phyloP scores from a whole-genome alignment of 2,329 filamentous ascomycete genomes.

The Talaromyces sp. region DNA sequence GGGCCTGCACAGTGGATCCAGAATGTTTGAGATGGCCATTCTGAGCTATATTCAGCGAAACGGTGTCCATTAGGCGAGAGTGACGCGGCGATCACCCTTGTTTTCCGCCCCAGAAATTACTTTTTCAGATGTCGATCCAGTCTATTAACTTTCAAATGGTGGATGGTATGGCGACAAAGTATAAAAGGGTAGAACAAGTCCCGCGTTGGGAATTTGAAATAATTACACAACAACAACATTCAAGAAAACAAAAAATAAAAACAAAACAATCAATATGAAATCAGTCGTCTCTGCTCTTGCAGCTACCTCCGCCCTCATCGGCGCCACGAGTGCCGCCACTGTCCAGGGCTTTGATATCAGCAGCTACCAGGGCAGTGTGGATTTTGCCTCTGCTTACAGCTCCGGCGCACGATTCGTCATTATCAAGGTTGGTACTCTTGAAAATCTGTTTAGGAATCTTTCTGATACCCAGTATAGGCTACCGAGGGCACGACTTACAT shows the following conservation, averaged over 20 bases:
- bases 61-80: background rate
- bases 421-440: conserved; percentile 21
- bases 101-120: background rate
- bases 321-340: conserved; percentile 12
- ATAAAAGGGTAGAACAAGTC: background rate
- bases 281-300: conserved; percentile 2
- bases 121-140: background rate
- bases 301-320: conserved; percentile 5
- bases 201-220: background rate
- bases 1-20: background rate
- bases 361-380: conserved; percentile 21
- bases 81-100: background rate
- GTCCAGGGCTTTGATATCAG: conserved; percentile 31
- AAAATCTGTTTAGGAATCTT: background rate
- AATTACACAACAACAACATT: background rate
- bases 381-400: conserved; percentile 23
- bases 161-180: background rate
- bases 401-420: conserved; percentile 28
- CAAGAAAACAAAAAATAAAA: background rate
- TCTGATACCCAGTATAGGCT: conserved; percentile 29
- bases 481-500: conserved; percentile 48
- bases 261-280: background rate
- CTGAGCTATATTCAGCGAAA: background rate
- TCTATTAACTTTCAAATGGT: background rate
- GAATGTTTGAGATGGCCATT: background rate